phyloP scores from a whole-genome alignment of 225 moss, liverwort and hornwort species.

The Anthoceros angustus region DNA sequence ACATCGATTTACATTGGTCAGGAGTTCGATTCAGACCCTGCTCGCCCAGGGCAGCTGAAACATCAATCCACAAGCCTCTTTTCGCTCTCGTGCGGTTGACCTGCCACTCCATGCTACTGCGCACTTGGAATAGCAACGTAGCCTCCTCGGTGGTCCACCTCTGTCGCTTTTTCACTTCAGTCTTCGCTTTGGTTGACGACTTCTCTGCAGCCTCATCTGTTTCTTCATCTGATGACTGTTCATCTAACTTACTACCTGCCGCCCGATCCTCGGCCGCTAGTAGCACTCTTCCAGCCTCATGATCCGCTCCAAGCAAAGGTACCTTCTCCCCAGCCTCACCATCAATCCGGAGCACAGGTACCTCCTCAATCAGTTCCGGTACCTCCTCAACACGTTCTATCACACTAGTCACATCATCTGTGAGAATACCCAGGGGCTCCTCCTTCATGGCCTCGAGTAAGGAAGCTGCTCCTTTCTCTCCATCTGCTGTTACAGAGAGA shows the following conservation, averaged over 20 bases:
- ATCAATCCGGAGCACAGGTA: too few relatives aligned
- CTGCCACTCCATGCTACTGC: slow-evolving; percentile 33
- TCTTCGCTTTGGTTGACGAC: slow-evolving; percentile 1
- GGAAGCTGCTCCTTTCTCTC: too few relatives aligned
- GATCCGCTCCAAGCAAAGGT: too few relatives aligned
- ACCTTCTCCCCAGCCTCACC: not conserved
- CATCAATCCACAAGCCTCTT: slow-evolving; percentile 60
- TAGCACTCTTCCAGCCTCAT: not conserved
- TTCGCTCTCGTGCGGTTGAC: slow-evolving; percentile 24
- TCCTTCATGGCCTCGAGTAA: too few relatives aligned
- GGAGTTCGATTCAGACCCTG: slow-evolving; percentile 49
- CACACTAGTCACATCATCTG: too few relatives aligned
- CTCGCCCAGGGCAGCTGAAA: slow-evolving; percentile 31
- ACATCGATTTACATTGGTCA: slow-evolving; percentile 93
- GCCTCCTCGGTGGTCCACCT: slow-evolving; percentile 54
- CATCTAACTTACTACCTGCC: not conserved
- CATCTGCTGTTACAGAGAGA: too few relatives aligned
- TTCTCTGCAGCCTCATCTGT: not conserved
- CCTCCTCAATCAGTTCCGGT: too few relatives aligned
- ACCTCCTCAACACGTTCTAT: too few relatives aligned
- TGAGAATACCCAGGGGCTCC: too few relatives aligned
- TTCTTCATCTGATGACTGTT: not conserved
- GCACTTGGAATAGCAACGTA: slow-evolving; percentile 43
- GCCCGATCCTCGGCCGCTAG: not conserved
- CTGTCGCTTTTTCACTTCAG: slow-evolving; percentile 11